These are phyloP conservation scores for Atkinsonella texensis DNA, from an alignment of 2,329 filamentous ascomycete species.

Conservation along the genomic window DNA sequence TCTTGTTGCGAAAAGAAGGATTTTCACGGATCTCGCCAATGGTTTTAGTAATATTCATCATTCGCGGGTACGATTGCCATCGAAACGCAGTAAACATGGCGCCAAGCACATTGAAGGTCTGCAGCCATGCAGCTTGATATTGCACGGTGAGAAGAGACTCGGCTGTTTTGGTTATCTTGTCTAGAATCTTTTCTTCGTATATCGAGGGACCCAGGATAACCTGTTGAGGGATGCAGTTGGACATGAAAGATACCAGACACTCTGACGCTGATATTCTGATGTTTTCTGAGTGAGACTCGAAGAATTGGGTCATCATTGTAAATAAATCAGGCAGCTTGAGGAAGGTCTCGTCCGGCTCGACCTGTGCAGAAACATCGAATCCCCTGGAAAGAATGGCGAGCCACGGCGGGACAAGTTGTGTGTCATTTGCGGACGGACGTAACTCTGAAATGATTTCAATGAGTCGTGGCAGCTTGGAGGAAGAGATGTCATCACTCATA, in stretches of 20 bases:
- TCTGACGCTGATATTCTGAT: conserved; percentile 91
- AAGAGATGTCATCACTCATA: conserved; percentile 78
- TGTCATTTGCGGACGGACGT: conserved; percentile 84
- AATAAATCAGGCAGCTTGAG: conserved; percentile 81
- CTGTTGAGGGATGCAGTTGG: conserved; percentile 73
- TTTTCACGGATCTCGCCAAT: conserved; percentile 82
- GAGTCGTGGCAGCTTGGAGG: conserved; percentile 76
- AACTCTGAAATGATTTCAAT: conserved; percentile 87
- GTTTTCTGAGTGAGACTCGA: conserved; percentile 80
- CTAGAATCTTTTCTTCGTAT: conserved; percentile 81
- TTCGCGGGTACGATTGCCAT: conserved; percentile 72
- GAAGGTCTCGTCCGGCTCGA: conserved; percentile 84
- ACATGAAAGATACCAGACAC: conserved; percentile 85
- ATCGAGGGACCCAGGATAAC: conserved; percentile 81
- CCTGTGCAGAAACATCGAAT: conserved; percentile 84
- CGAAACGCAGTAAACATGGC: conserved; percentile 78
- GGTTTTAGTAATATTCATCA: conserved; percentile 62
- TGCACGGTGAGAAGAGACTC: conserved; percentile 73
- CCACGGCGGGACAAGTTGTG: conserved; percentile 90
- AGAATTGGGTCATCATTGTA: conserved; percentile 63
- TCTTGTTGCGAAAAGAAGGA: conserved; percentile 83
- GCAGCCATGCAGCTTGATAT: conserved; percentile 88
- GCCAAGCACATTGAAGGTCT: conserved; percentile 80
- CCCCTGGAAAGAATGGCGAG: conserved; percentile 89
- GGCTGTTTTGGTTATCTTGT: conserved; percentile 64